Evolutionary conservation across 192 early-diverging fungal species (phyloP).

Genomic region (Dissophora globulifera): DNA sequence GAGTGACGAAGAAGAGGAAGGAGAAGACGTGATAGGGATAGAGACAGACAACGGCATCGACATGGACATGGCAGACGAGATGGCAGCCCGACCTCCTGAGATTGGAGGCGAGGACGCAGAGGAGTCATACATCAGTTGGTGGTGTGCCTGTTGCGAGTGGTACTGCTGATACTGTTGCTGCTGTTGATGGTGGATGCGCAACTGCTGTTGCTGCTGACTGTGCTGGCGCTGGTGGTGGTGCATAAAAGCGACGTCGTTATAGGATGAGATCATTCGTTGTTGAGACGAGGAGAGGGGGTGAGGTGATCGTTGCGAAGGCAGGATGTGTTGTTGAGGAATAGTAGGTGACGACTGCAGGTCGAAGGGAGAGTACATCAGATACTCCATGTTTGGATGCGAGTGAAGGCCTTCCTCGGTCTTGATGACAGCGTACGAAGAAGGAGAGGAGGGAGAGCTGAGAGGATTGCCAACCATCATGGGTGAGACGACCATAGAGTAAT

Average conservation of each 20-base stretch:
- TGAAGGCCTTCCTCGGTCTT: constrained; percentile 35
- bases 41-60: constrained; percentile 27
- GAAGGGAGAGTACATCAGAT: constrained; percentile 25
- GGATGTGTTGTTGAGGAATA: not conserved
- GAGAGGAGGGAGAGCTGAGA: constrained; percentile 26
- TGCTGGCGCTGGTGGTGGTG: constrained; percentile 30
- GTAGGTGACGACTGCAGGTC: constrained; percentile 21
- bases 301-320: constrained; percentile 27
- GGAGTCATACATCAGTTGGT: constrained; percentile 28
- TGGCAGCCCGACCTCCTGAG: constrained; percentile 13
- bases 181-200: constrained; percentile 2
- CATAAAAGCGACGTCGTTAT: constrained; percentile 17
- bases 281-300: constrained; percentile 10
- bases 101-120: constrained; percentile 7
- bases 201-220: constrained; percentile 28
- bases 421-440: constrained; percentile 23
- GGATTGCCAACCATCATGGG: constrained; percentile 29
- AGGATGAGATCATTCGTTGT: constrained; percentile 30
- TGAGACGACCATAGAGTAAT: constrained; percentile 27
- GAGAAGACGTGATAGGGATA: constrained; percentile 21
- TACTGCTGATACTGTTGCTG: constrained; percentile 16
- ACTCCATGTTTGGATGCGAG: constrained; percentile 1
- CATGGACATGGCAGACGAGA: constrained; percentile 35
- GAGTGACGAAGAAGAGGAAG: constrained; percentile 7
- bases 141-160: not conserved